Conservation (phyloP, 257 asterid genomes). For the Voacanga thouarsii region DNA sequence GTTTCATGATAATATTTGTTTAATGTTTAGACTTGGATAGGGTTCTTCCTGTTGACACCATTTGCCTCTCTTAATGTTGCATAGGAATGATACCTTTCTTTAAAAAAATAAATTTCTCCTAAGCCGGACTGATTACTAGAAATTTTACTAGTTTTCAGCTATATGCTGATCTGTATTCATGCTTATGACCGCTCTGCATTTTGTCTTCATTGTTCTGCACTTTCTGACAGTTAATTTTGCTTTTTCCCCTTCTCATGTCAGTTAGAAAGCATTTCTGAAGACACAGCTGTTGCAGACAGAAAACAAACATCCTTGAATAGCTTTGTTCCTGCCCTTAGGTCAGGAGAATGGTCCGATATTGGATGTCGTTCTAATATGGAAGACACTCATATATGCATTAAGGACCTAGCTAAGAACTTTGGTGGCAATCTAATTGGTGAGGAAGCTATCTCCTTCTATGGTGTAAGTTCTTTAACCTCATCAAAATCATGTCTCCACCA, state of each 20-base stretch:
- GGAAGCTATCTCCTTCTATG: constrained; percentile 86
- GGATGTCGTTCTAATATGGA: constrained; percentile 80
- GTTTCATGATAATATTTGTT: not conserved
- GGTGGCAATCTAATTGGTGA: constrained; percentile 46
- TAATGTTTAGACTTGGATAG: not conserved
- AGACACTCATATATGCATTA: constrained; percentile 82
- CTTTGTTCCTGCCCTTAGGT: constrained; percentile 65
- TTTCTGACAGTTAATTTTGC: not conserved
- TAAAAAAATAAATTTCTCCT: not conserved
- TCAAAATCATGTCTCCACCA: constrained; percentile 2
- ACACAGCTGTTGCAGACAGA: constrained; percentile 43
- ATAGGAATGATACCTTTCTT: not conserved
- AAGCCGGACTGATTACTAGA: not conserved
- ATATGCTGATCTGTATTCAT: not conserved
- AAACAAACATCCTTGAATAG: constrained; percentile 29
- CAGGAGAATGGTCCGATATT: constrained; percentile 83
- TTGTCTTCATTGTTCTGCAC: not conserved
- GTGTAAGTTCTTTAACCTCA: constrained; percentile 67
- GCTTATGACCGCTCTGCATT: not conserved
- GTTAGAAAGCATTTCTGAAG: constrained; percentile 82
- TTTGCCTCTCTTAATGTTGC: not conserved
- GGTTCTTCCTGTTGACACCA: not conserved
- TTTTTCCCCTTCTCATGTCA: constrained; percentile 16
- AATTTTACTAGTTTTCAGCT: not conserved
- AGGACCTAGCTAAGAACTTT: constrained; percentile 62